These are phyloP conservation scores for Sphaerulina vaccinii DNA, from an alignment of 2,329 filamentous ascomycete genomes.

Conservation along the genomic window DNA sequence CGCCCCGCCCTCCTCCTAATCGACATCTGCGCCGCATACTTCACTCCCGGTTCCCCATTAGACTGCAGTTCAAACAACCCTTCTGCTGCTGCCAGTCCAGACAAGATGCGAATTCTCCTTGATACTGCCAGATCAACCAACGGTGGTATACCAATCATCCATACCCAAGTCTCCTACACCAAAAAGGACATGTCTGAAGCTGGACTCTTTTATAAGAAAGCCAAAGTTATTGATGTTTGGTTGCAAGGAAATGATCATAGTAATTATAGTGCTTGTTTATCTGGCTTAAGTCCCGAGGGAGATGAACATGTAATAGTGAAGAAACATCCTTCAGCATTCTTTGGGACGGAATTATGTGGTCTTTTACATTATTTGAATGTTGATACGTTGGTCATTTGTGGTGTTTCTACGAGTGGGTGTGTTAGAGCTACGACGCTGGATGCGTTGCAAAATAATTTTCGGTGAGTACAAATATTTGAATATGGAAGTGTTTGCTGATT, in stretches of 20 bases:
- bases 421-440: slow-evolving; percentile 28
- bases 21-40: slow-evolving; percentile 32
- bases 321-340: slow-evolving; percentile 27
- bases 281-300: slow-evolving; percentile 21
- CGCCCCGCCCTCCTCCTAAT: slow-evolving; percentile 29
- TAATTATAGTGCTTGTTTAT: slow-evolving; percentile 18
- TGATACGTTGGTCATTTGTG: slow-evolving; percentile 30
- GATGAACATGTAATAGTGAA: slow-evolving; percentile 26
- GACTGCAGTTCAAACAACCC: slow-evolving; percentile 26
- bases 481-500: too few relatives aligned
- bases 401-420: slow-evolving; percentile 29
- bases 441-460: slow-evolving; percentile 26
- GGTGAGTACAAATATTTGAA: too few relatives aligned
- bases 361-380: slow-evolving; percentile 21
- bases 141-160: slow-evolving; percentile 20
- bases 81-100: slow-evolving; percentile 19
- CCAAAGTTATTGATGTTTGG: slow-evolving; percentile 22
- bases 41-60: slow-evolving; percentile 27
- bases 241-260: slow-evolving; percentile 17
- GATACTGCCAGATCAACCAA: slow-evolving; percentile 16
- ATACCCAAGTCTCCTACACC: slow-evolving; percentile 28
- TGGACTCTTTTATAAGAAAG: slow-evolving; percentile 27
- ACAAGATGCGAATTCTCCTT: slow-evolving; percentile 24
- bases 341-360: slow-evolving; percentile 24
- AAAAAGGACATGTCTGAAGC: slow-evolving; percentile 25